A percentile compares a stretch with the other conserved stretches of the same genome.
Conservation (phyloP, 306 rosid species). For the Vicia sativa region DNA sequence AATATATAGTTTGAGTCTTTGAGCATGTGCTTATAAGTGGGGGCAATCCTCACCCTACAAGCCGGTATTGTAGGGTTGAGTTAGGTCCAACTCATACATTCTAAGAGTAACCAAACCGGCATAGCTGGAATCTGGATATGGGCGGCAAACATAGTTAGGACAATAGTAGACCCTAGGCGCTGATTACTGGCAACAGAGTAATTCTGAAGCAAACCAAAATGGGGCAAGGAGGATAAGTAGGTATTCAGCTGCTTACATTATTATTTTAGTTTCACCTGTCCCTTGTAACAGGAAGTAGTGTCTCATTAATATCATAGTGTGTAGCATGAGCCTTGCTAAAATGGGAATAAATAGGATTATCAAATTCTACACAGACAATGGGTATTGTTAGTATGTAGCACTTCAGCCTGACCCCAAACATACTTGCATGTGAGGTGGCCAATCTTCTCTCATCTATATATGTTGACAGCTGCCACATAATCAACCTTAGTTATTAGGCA, state of each 20-base stretch:
- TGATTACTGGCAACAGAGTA: too few relatives aligned
- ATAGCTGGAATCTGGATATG: background rate
- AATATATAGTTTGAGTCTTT: too few relatives aligned
- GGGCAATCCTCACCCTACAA: too few relatives aligned
- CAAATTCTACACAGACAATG: background rate
- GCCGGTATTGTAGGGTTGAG: too few relatives aligned
- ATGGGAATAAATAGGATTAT: background rate
- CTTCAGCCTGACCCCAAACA: background rate
- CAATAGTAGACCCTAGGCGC: background rate
- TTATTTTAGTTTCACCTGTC: background rate
- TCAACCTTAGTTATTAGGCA: too few relatives aligned
- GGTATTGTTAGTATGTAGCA: background rate
- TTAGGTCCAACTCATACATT: too few relatives aligned
- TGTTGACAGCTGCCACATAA: too few relatives aligned
- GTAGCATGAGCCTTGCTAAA: background rate
- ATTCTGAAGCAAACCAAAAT: too few relatives aligned
- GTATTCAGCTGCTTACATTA: background rate
- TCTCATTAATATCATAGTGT: background rate
- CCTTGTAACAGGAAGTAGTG: background rate
- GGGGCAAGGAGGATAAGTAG: background rate
- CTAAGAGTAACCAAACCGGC: background rate
- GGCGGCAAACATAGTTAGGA: background rate
- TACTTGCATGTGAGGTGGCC: background rate
- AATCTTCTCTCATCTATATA: background rate
- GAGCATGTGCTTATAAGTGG: too few relatives aligned